Conservation (phyloP, 2,329 filamentous ascomycete genomes). For the Bipolaris sorokiniana region DNA sequence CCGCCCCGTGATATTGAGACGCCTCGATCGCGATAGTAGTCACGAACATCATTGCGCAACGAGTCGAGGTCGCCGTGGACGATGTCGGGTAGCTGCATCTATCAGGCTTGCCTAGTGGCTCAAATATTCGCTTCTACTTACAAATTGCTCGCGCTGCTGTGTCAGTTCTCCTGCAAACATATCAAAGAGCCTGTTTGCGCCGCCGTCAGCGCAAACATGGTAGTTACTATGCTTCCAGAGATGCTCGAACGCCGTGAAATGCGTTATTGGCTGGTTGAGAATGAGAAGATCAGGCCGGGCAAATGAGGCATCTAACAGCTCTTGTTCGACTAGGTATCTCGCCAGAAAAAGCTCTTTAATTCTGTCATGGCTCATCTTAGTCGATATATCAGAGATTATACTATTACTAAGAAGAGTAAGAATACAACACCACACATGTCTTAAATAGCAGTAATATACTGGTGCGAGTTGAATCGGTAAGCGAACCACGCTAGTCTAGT, state of each 20-base stretch:
- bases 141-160: constrained; percentile 36
- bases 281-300: constrained; percentile 49
- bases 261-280: constrained; percentile 53
- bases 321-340: constrained; percentile 34
- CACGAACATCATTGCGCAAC: constrained; percentile 64
- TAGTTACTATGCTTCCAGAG: constrained; percentile 63
- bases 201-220: constrained; percentile 86
- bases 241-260: constrained; percentile 57
- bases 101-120: constrained; percentile 17
- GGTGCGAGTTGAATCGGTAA: too few species aligned
- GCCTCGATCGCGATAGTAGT: constrained; percentile 68
- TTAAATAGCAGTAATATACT: too few species aligned
- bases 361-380: too few species aligned
- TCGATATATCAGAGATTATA: too few species aligned
- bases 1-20: constrained; percentile 70
- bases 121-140: constrained; percentile 24
- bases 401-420: too few species aligned
- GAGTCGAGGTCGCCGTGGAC: constrained; percentile 96
- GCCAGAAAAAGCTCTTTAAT: constrained; percentile 32
- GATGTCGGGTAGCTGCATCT: constrained; percentile 54
- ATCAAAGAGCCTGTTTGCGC: constrained; percentile 76
- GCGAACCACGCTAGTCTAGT: too few species aligned
- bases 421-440: too few species aligned
- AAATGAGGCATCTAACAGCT: constrained; percentile 23
- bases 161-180: constrained; percentile 47